Base-by-base conservation (phyloP, 2,329 filamentous ascomycete species). In the Tolypocladium guangdongense region DNA sequence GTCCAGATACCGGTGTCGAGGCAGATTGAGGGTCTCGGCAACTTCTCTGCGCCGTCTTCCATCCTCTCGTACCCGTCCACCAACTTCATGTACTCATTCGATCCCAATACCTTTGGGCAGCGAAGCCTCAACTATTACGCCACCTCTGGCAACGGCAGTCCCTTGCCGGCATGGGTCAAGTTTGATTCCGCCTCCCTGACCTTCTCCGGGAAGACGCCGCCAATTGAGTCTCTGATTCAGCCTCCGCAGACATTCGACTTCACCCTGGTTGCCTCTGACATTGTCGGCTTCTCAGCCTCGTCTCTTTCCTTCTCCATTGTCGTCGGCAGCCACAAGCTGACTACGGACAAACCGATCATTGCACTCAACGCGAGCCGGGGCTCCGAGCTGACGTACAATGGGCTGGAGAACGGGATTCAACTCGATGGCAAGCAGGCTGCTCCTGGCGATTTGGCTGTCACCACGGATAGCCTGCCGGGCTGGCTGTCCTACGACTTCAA, bases 131-230 rank as follows among this genome's bases (percentile, higher is more conserved):
- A 82, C 54, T 95, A 90, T 67, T 92, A 93, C 64, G 88, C 88
- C 10, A 83, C 86, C 3, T 86, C 88, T 4, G 76, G 75, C 6
- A 80, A 92, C 62, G 87, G 88, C 62, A 88, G 87, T n/a, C 90
- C 90, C 37, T 72, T 96, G 37, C 90, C 90, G 22, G 84, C 89
- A 0, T 96, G 90, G 90, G 73, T 95, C 46, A 72, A 72, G n/a
- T 96, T 96, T 62, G 80, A 93, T 59, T 64, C 78, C 1, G 65
- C 65, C 2, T 74, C 69, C 0, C 71, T 95, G 39, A 77, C 76
- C 0, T 95, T 95, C 61, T 80, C 78, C 1, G 90, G 90, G 27
- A 80, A 71, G 36, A 86, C 86, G 2, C 90, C 89, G 1, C 71
- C 82, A 1, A 74, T 83, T 48, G 78, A 80, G 54, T 82, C 81